Evolutionary conservation across 2,329 filamentous ascomycete genomes (phyloP).

Genomic region (Botrytis sinoallii): DNA sequence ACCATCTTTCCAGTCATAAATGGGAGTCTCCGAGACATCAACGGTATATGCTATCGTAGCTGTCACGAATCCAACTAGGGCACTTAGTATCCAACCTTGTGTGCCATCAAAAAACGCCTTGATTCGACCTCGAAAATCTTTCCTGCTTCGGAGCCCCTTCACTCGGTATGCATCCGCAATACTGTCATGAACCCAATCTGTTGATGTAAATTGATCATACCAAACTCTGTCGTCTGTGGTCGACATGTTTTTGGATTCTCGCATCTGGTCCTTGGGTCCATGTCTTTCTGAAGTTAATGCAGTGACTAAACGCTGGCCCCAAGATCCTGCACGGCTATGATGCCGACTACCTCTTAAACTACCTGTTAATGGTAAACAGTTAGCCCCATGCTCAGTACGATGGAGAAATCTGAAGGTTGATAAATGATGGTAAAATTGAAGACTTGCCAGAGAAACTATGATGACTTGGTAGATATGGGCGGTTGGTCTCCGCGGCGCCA

Average conservation of each 20-base stretch:
- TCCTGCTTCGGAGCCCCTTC: conserved; percentile 75
- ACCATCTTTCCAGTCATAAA: conserved; percentile 90
- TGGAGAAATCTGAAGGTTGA: not conserved
- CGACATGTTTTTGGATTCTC: conserved; percentile 63
- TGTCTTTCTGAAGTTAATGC: conserved; percentile 56
- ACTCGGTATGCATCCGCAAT: conserved; percentile 91
- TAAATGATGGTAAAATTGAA: not conserved
- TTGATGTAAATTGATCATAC: conserved; percentile 98
- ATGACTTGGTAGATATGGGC: conserved; percentile 30
- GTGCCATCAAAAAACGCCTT: conserved; percentile 76
- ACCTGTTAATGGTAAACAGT: conserved; percentile 25
- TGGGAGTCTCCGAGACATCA: conserved; percentile 77
- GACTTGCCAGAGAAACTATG: conserved; percentile 32
- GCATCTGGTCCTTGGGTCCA: conserved; percentile 41
- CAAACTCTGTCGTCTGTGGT: conserved; percentile 84
- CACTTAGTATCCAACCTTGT: conserved; percentile 92
- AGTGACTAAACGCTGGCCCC: conserved; percentile 58
- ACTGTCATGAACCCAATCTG: conserved; percentile 97
- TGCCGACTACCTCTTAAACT: conserved; percentile 34
- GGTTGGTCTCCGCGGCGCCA: conserved; percentile 24
- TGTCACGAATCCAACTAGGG: conserved; percentile 81
- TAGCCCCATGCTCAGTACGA: not conserved
- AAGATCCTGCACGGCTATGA: conserved; percentile 56
- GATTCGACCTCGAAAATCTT: conserved; percentile 79
- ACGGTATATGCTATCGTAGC: conserved; percentile 85